Conservation (phyloP, 2,329 filamentous ascomycete genomes). For the Pseudogymnoascus sp. region DNA sequence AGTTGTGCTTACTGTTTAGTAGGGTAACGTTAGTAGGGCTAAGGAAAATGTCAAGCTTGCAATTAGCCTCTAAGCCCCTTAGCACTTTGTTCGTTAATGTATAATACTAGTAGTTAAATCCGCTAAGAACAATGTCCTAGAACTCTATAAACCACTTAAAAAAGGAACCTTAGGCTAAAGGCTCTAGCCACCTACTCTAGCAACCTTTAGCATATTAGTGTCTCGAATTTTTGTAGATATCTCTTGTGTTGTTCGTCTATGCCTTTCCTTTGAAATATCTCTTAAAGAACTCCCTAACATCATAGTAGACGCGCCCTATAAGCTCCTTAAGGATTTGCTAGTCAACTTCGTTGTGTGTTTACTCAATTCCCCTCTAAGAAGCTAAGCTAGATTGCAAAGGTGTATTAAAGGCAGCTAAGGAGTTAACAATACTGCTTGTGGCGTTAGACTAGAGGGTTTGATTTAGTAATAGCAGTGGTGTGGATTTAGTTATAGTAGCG, state of each 20-base stretch:
- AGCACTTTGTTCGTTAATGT: constrained; percentile 22
- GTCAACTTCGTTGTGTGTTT: constrained; percentile 22
- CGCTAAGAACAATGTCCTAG: constrained; percentile 16
- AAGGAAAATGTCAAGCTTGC: constrained; percentile 22
- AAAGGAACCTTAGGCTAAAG: constrained; percentile 18
- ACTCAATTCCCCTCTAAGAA: constrained; percentile 20
- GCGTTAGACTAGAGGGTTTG: constrained; percentile 25
- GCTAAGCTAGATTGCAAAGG: constrained; percentile 18
- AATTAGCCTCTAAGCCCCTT: constrained; percentile 19
- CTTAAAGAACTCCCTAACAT: constrained; percentile 20
- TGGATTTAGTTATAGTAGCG: constrained; percentile 29
- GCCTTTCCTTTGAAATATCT: constrained; percentile 7
- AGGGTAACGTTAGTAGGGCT: constrained; percentile 14
- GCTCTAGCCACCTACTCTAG: constrained; percentile 19
- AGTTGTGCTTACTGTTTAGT: constrained; percentile 16
- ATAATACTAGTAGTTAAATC: constrained; percentile 19
- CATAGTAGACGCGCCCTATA: constrained; percentile 18
- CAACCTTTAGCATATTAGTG: constrained; percentile 18
- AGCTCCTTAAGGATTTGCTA: constrained; percentile 23
- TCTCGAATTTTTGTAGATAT: constrained; percentile 20
- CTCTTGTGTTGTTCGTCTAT: constrained; percentile 7
- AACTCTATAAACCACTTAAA: constrained; percentile 22
- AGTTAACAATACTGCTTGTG: constrained; percentile 15
- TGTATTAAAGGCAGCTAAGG: constrained; percentile 14
- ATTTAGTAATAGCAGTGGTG: constrained; percentile 20